phyloP scores from a whole-genome alignment of 495 filamentous ascomycete species.

The Amorphotheca resinae region DNA sequence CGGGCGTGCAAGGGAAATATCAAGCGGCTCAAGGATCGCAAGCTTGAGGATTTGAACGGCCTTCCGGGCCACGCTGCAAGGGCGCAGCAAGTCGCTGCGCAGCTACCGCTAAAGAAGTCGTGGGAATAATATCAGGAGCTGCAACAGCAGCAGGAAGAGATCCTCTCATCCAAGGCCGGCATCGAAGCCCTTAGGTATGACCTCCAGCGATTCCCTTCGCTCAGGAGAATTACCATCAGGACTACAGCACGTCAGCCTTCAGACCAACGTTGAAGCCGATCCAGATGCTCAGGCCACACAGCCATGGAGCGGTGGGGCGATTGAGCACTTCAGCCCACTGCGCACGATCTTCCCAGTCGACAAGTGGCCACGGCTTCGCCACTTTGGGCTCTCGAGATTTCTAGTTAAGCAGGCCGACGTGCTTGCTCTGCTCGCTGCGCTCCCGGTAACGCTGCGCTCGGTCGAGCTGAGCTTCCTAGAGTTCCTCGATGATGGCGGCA shows the following conservation, averaged over 20 bases:
- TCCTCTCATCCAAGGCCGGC: not conserved
- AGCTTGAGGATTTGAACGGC: not conserved
- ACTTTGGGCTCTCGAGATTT: not conserved
- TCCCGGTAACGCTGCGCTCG: not conserved
- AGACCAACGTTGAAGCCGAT: not conserved
- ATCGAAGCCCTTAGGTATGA: not conserved
- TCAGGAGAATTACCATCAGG: not conserved
- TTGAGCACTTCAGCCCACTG: not conserved
- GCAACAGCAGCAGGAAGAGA: not conserved
- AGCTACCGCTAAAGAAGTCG: not conserved
- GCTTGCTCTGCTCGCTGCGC: not conserved
- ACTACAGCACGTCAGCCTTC: not conserved
- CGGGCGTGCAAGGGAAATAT: not conserved
- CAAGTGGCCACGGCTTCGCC: not conserved
- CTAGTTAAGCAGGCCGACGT: not conserved
- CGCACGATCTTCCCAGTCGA: not conserved
- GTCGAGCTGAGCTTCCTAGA: not conserved
- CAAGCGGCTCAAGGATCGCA: not conserved
- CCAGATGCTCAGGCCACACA: not conserved
- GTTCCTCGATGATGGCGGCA: not conserved
- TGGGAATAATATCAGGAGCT: not conserved
- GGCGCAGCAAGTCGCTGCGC: not conserved
- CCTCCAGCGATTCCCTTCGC: not conserved
- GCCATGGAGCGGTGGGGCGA: not conserved
- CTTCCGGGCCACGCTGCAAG: not conserved